phyloP scores from a whole-genome alignment of 805 yeast genomes.

The Alloascoidea hylecoeti region DNA sequence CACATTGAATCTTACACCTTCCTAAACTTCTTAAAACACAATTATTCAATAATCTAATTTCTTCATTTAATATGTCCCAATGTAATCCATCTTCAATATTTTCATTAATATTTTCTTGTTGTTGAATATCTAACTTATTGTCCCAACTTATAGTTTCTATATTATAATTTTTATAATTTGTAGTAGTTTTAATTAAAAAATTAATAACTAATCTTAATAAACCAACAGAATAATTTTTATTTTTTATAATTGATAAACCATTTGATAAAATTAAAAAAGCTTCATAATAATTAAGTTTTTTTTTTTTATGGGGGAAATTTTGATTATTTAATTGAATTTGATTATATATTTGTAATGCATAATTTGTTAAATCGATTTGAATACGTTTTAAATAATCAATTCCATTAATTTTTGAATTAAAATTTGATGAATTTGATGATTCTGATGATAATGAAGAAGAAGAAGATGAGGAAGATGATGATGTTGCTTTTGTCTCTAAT shows the following conservation, averaged over 20 bases:
- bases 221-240: constrained; percentile 40
- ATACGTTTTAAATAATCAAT: constrained; percentile 34
- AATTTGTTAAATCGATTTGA: constrained; percentile 19
- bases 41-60: constrained; percentile 33
- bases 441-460: neutral
- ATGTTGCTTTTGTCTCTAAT: constrained; percentile 5
- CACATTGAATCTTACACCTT: constrained; percentile 17
- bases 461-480: constrained; percentile 4
- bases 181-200: constrained; percentile 7
- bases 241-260: constrained; percentile 16
- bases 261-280: neutral
- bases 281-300: neutral
- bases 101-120: too few relatives aligned
- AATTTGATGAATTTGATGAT: neutral
- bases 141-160: too few relatives aligned
- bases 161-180: constrained; percentile 15
- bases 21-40: constrained; percentile 42
- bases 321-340: neutral
- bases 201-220: constrained; percentile 21
- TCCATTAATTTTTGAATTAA: constrained; percentile 20
- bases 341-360: constrained; percentile 6
- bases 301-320: neutral
- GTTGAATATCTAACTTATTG: too few relatives aligned
- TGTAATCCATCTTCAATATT: too few relatives aligned
- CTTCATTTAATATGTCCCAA: constrained; percentile 45